Evolutionary conservation across 2,329 filamentous ascomycete species (phyloP), one percentile per base, ranked within the genome.

Genomic region (Xylaria sp.): DNA sequence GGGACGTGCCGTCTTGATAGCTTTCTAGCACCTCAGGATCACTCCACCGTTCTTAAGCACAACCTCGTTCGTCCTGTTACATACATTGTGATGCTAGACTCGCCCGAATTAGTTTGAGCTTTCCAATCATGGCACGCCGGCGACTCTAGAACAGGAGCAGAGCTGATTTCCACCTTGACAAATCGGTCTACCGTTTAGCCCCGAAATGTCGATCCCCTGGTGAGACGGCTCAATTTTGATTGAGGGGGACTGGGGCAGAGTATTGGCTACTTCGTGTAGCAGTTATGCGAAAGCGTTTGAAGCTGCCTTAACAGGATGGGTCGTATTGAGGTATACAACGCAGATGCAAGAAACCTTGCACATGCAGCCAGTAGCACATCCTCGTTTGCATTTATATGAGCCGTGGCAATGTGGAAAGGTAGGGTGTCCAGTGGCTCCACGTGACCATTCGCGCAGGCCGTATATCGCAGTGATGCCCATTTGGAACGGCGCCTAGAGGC

Each of bases 341-440:
- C 42, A 55, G 17, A 62, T 62, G 58, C 57, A 53, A 62, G 36
- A 57, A 66, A 61, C 63, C 63, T 53, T 66, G 63, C 58, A 57
- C 63, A 9, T 56, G 53, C 57, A 66, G 63, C 57, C 44, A 51
- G 36, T 61, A 61, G 44, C 33, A 42, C 57, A 22, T 31, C 51
- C 57, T 62, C 36, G 58, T 42, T 66, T 57, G 39, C 31, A 39
- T 38, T 47, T 36, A 60, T 54, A 60, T 50, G 51, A 62, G 53
- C 50, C 50, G 53, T n/a, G 44, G 44, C 38, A 57, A 33, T 36
- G 36, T 57, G 63, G 33, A 61, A 47, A 36, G 27, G 44, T 50
- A 66, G 62, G 50, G 63, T 60, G 36, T 20, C 31, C 15, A 65
- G 57, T 61, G 55, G 62, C 56, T 54, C 62, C 47, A 65, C 62